Base-by-base conservation (phyloP, 176 grass and related monocot species). In the Raddia distichophylla region DNA sequence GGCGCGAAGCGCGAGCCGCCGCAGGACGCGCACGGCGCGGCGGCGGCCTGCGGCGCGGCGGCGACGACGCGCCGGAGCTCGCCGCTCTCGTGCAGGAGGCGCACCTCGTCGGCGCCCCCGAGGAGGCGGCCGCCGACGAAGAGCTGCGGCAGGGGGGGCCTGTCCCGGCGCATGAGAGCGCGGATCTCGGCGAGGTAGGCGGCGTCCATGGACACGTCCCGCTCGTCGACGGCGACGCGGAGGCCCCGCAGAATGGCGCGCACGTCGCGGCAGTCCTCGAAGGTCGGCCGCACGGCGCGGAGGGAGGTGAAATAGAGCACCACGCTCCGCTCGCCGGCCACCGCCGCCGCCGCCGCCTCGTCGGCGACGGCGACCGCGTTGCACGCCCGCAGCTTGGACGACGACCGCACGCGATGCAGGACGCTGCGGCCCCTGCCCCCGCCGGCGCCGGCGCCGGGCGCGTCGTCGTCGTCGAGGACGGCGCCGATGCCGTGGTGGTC, bases 271-370 rank as follows among this genome's bases (percentile, higher is more conserved):
- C 91, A 92, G 78, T 88, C 91, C 79, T 94, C 87, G 85, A 86
- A 94, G 65, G 94, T 97, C 49, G 64, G 5, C 44, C 91, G 91
- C 60, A 97, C 85, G 17, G 89, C 91, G 11, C 91, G 87, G 69
- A 97, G 86, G 64, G 94, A 92, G 76, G 94, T 97, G 94, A 85
- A 94, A 85, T 94, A 97, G 80, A 97, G 89, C 67, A 97, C 92
- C 17, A 97, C 74, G 53, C 88, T 84, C 45, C 87, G 79, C 69
- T 88, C 82, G 5, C 76, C 87, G 0, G 76, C 75, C 10, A 80
- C 87, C 34, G 87, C 17, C 34, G 75, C 61, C 2, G 86, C 86
- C 33, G 86, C 86, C 19, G 81, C 69, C 33, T 74, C 87, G 54
- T 65, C 78, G 4, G 65, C 76, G 1, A 53, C 87, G 13, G 87